Evolutionary conservation across 441 rosid species (phyloP).

Genomic region (Syzygium malaccense): DNA sequence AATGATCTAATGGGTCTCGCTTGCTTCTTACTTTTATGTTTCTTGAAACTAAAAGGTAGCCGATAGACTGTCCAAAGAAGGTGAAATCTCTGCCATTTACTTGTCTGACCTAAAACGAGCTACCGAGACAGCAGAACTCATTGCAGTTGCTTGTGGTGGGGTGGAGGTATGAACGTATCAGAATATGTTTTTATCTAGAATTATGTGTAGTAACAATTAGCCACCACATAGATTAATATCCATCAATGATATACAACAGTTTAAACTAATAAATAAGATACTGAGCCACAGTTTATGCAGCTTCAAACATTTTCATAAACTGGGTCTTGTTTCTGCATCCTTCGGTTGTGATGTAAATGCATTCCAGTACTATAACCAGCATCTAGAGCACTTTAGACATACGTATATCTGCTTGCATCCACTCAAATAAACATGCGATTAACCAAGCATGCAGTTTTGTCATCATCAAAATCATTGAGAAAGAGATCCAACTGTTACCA

Average conservation of each 20-base stretch:
- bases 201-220: not conserved
- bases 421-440: not conserved
- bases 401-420: not conserved
- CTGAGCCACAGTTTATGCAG: not conserved
- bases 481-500: not conserved
- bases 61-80: conserved; percentile 51
- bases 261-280: not conserved
- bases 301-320: not conserved
- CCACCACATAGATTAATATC: not conserved
- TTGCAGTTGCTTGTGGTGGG: conserved; percentile 53
- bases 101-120: conserved; percentile 88
- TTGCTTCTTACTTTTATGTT: not conserved
- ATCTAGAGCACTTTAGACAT: not conserved
- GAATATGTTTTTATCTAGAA: not conserved
- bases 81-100: conserved; percentile 47
- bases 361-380: not conserved
- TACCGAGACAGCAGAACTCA: conserved; percentile 55
- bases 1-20: not conserved
- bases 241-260: not conserved
- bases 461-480: not conserved
- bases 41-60: conserved; percentile 40
- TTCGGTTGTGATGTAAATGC: not conserved
- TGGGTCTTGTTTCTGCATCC: not conserved
- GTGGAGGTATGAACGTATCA: conserved; percentile 30
- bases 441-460: not conserved